Conservation (phyloP, 306 rosid species). For the Rosa multiflora region DNA sequence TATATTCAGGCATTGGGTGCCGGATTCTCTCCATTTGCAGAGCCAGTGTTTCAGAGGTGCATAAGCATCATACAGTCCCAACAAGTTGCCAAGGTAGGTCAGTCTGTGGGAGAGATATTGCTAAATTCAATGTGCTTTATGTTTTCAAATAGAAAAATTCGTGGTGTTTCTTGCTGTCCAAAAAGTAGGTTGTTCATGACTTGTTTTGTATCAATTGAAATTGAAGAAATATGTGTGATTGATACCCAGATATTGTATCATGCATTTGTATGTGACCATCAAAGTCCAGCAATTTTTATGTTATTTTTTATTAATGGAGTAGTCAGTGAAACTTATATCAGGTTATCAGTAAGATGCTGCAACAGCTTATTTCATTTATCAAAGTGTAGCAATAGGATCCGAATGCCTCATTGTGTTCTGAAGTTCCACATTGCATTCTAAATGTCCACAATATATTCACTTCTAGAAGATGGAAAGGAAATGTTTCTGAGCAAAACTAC, state of each 20-base stretch:
- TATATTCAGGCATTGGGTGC: slow-evolving; percentile 83
- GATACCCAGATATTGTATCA: not conserved
- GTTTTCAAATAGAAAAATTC: not conserved
- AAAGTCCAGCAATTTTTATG: not conserved
- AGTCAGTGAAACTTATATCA: not conserved
- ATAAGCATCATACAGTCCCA: slow-evolving; percentile 89
- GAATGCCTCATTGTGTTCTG: not conserved
- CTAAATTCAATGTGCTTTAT: not conserved
- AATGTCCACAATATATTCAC: not conserved
- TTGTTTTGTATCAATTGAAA: not conserved
- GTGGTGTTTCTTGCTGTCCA: not conserved
- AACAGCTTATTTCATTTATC: not conserved
- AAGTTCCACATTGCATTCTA: slow-evolving; percentile 4
- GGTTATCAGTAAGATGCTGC: not conserved
- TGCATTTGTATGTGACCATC: not conserved
- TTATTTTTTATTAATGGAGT: not conserved
- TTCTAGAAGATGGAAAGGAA: not conserved
- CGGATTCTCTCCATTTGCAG: slow-evolving; percentile 89
- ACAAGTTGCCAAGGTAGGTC: slow-evolving; percentile 78
- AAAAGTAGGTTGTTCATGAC: not conserved
- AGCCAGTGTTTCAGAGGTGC: slow-evolving; percentile 97
- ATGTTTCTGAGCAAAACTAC: not conserved
- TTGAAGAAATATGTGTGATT: not conserved
- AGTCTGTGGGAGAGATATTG: not conserved
- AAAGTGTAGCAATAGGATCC: not conserved